phyloP scores from a whole-genome alignment of 2,329 filamentous ascomycete genomes.

The Bimuria novae-zelandiae region DNA sequence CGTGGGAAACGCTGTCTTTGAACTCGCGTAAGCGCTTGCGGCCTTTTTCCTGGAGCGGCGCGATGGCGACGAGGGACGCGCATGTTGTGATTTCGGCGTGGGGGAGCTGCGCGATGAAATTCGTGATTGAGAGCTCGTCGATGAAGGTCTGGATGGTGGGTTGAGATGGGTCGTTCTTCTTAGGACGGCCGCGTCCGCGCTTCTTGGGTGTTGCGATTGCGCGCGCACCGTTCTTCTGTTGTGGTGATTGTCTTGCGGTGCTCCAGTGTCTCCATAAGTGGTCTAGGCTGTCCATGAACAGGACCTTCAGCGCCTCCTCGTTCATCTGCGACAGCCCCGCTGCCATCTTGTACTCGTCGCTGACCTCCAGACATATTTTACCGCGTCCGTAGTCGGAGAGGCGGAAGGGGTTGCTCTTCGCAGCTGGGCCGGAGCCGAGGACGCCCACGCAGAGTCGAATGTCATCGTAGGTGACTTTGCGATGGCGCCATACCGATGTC shows the following conservation, averaged over 20 bases:
- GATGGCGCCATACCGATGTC: slow-evolving; percentile 52
- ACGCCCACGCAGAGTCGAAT: slow-evolving; percentile 53
- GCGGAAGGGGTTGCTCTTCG: slow-evolving; percentile 41
- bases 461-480: slow-evolving; percentile 52
- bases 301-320: slow-evolving; percentile 54
- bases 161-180: slow-evolving; percentile 42
- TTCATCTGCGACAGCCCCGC: slow-evolving; percentile 42
- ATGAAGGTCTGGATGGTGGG: slow-evolving; percentile 55
- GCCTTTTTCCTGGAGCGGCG: slow-evolving; percentile 66
- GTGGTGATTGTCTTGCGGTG: slow-evolving; percentile 15
- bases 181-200: slow-evolving; percentile 37
- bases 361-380: slow-evolving; percentile 50
- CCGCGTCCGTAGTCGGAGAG: slow-evolving; percentile 51
- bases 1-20: slow-evolving; percentile 61
- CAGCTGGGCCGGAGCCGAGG: slow-evolving; percentile 35
- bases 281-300: slow-evolving; percentile 56
- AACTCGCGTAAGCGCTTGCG: slow-evolving; percentile 71
- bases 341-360: slow-evolving; percentile 34
- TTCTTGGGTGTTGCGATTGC: slow-evolving; percentile 42
- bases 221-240: slow-evolving; percentile 25
- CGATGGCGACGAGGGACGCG: slow-evolving; percentile 57
- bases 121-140: slow-evolving; percentile 39
- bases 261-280: slow-evolving; percentile 52
- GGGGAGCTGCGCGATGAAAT: slow-evolving; percentile 63
- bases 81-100: slow-evolving; percentile 59